phyloP scores from a whole-genome alignment of 2,329 filamentous ascomycete species.

The Colletotrichum salicis region DNA sequence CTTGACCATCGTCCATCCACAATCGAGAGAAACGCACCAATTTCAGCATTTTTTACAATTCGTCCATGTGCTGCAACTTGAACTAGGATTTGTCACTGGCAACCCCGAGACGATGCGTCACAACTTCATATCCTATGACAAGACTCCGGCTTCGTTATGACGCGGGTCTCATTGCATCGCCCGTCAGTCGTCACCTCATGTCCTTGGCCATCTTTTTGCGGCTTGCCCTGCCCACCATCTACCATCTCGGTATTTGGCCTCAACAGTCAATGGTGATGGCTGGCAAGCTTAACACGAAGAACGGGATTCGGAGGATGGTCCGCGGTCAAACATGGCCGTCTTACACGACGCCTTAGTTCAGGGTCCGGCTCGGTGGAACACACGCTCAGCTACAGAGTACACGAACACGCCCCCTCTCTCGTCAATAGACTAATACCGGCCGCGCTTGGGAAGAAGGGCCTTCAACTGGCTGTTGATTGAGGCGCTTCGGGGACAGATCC shows the following conservation, averaged over 20 bases:
- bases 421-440: neutral
- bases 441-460: neutral
- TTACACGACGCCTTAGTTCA: neutral
- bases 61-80: neutral
- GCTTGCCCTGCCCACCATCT: neutral
- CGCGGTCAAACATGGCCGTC: neutral
- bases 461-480: conserved; percentile 5
- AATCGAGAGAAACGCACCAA: neutral
- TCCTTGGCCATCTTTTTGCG: neutral
- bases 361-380: neutral
- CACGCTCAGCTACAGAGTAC: neutral
- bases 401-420: neutral
- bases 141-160: neutral
- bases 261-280: neutral
- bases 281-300: neutral
- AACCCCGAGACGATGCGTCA: neutral
- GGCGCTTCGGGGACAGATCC: conserved; percentile 7
- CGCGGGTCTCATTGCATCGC: conserved; percentile 4
- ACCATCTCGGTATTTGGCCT: neutral
- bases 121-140: neutral
- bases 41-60: conserved; percentile 1
- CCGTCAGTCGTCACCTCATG: neutral
- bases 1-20: neutral
- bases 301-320: neutral
- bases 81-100: neutral